These are phyloP conservation scores for Polygonum maritimum DNA, from an alignment of 148 eudicot genomes.

Conservation along the genomic window DNA sequence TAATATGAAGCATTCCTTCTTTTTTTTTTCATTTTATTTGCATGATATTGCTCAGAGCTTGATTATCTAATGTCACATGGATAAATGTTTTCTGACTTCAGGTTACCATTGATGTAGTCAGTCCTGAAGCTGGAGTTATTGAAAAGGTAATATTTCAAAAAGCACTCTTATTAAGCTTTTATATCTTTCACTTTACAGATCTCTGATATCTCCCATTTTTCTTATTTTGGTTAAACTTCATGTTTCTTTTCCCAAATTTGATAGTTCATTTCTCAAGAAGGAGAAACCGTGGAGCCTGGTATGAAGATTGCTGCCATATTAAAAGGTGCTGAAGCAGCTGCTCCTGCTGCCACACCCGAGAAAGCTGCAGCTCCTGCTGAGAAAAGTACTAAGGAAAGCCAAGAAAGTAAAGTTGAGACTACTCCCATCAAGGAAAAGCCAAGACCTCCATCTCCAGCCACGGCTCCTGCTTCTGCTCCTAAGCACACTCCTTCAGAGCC, in stretches of 20 bases:
- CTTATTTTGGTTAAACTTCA: neutral
- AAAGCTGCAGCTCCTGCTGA: slow-evolving; percentile 30
- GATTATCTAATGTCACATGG: neutral
- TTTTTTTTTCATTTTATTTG: neutral
- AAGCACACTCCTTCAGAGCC: slow-evolving; percentile 73
- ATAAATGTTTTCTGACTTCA: neutral
- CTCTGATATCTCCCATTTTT: neutral
- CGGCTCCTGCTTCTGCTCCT: slow-evolving; percentile 38
- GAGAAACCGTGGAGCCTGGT: slow-evolving; percentile 94
- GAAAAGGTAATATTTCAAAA: slow-evolving; percentile 38
- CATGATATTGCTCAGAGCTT: neutral
- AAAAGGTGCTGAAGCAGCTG: slow-evolving; percentile 47
- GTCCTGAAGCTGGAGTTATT: slow-evolving; percentile 88
- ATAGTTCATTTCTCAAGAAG: slow-evolving; percentile 80
- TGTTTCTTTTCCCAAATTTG: neutral
- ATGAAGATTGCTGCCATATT: slow-evolving; percentile 72
- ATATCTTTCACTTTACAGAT: neutral
- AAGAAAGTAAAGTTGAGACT: slow-evolving; percentile 41
- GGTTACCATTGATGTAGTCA: slow-evolving; percentile 92
- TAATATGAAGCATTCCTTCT: slow-evolving; percentile 9
- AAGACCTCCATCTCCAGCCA: slow-evolving; percentile 33
- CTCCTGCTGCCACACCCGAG: slow-evolving; percentile 49
- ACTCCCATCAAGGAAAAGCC: slow-evolving; percentile 32
- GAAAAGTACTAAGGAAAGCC: slow-evolving; percentile 23
- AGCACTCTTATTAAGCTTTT: neutral